Percentiles rank a stretch among this genome's conserved stretches.
These are phyloP conservation scores for Theobroma grandiflorum DNA, from an alignment of 441 rosid species.

Conservation along the genomic window DNA sequence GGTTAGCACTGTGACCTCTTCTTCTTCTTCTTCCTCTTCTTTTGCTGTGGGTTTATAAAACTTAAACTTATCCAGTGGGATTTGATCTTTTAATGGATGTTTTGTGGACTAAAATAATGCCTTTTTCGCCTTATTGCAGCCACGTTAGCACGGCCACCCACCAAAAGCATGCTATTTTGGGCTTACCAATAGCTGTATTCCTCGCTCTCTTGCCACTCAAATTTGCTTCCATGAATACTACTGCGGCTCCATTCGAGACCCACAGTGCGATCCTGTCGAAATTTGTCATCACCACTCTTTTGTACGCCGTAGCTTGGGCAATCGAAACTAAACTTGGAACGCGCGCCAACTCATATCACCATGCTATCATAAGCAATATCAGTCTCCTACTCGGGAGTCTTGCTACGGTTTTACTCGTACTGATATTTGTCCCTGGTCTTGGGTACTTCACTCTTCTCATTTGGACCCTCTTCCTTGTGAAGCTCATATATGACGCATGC, in stretches of 20 bases:
- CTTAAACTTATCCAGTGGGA: no score
- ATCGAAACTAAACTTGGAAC: background rate
- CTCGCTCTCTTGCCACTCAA: background rate
- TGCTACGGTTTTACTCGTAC: background rate
- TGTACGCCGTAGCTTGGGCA: background rate
- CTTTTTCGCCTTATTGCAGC: background rate
- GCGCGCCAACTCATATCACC: background rate
- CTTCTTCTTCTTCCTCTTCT: no score
- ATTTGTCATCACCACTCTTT: background rate
- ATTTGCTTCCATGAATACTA: background rate
- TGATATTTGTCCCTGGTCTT: background rate
- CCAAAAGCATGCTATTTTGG: background rate
- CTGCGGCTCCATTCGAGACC: background rate
- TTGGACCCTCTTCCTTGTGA: background rate
- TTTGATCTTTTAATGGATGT: no score
- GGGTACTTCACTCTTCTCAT: background rate
- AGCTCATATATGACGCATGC: background rate
- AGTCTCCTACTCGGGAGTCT: background rate
- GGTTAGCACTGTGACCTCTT: background rate
- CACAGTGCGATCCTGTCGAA: background rate
- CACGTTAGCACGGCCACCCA: background rate
- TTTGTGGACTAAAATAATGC: background rate
- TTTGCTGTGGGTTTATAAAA: no score
- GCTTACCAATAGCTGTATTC: background rate
- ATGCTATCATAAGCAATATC: background rate